Base-by-base conservation (phyloP, 2,329 filamentous ascomycete species). In the Fusarium sambucinum region DNA sequence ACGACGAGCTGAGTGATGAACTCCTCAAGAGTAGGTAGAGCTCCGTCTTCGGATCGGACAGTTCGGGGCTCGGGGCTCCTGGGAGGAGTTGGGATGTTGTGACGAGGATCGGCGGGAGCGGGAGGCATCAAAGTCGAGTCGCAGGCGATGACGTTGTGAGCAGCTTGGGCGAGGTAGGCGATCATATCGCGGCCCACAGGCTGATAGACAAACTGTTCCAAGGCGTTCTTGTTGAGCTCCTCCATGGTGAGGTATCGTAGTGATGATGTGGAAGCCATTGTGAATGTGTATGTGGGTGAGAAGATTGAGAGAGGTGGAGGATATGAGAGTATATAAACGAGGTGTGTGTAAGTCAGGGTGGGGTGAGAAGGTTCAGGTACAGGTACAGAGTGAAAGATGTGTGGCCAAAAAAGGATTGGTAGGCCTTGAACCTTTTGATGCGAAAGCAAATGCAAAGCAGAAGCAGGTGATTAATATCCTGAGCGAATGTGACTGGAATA, bases 1-100 rank as follows among this genome's bases (percentile, higher is more conserved):
- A 93, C 89, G 65, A 98, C 94, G 30, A 99, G 87, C 68, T 94
- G 93, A 51, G 89, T 90, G 82, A 99, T 98, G 85, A 98, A 99
- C 60, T 90, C 87, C 79, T 97, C 93, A 35, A 98, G 84, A 0
- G 92, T 90, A 5, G 96, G 96, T 32, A 99, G 84, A 56, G 81
- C 77, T 63, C 80, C 82, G 71, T 87, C 84, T 56, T 83, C 82
- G 61, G 76, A 81, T 51, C 78, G 79, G 16, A 84, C 79, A 75
- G 84, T 69, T 76, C 81, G 70, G 77, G 84, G 84, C 59, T 80
- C 81, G 64, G 80, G 84, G 46, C 83, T 84, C 73, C 80, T 77
- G 14, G 86, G 84, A 23, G 87, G 86, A 19, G 86, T 84, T 44
- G 83, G 81, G 53, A 83, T 80, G 14, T 76, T 78, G 59, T 77